Evolutionary conservation across 2,329 filamentous ascomycete genomes (phyloP), one percentile per base, ranked within the genome.

Genomic region (Colletotrichum caudatum): DNA sequence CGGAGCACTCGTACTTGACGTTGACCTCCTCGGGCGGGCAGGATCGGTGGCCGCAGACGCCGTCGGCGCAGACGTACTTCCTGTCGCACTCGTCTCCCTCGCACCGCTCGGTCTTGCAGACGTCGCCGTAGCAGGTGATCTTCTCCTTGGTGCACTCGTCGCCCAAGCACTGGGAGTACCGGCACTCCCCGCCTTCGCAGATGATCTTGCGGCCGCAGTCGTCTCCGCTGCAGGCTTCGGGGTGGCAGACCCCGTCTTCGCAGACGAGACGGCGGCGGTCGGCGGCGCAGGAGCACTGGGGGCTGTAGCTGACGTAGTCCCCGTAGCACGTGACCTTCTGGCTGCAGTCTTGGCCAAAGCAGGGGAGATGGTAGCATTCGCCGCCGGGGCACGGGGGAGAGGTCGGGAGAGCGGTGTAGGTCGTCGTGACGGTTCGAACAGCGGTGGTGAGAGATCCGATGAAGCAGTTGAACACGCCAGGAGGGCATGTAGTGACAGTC

Each of bases 1-100:
- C 78, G 73, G 75, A 74, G 77, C 81, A 82, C 75, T 79, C 75
- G 63, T 81, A 71, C 76, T 81, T 81, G 67, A 76, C 76, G 64
- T 75, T 66, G 37, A 11, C 50, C 73, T 77, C 76, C 1, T 75
- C 71, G 23, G 65, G 72, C 37, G 75, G 33, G 73, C 74, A 76
- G 48, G 73, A 5, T 53, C 75, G 68, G 71, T 74, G 78, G 64
- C 75, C 18, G 74, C 76, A 80, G 7, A 75, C 56, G 14, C 76
- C 76, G 5, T 64, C 74, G 1, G 62, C 65, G 56, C 77, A 65
- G 72, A 74, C 76, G 44, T 39, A 58, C 69, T 79, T 77, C 61
- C 75, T 68, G 67, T 64, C 73, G 75, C 78, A 80, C 44, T 74
- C 39, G 44, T 77, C 73, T n/a, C 75, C 78, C 1, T 74, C 14